Percentiles rank a stretch among this genome's conserved stretches.
These are phyloP conservation scores for Zygosaccharomyces bisporus DNA, from an alignment of 805 yeast genomes.

Conservation along the genomic window DNA sequence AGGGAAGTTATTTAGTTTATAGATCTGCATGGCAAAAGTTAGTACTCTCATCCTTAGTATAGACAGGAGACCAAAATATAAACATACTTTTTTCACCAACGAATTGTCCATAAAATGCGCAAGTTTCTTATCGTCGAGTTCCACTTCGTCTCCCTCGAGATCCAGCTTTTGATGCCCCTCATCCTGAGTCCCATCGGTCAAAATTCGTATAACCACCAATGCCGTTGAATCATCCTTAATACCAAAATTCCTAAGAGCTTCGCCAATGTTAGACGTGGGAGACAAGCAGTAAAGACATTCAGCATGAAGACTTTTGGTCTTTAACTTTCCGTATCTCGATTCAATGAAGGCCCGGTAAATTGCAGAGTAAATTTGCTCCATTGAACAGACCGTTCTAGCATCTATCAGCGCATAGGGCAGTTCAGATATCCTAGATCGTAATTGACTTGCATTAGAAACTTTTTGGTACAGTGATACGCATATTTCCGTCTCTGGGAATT, in stretches of 20 bases:
- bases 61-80: background rate
- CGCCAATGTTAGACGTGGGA: slow-evolving; percentile 64
- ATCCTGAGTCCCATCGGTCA: no score
- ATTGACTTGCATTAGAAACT: slow-evolving; percentile 43
- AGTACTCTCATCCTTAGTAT: slow-evolving; percentile 7
- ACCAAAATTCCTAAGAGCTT: slow-evolving; percentile 69
- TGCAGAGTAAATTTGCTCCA: slow-evolving; percentile 60
- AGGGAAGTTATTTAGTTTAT: slow-evolving; percentile 27
- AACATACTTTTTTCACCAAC: slow-evolving; percentile 35
- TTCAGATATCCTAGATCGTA: slow-evolving; percentile 42
- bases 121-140: slow-evolving; percentile 36
- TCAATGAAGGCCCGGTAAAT: slow-evolving; percentile 60
- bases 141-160: slow-evolving; percentile 37
- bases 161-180: slow-evolving; percentile 12
- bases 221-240: slow-evolving; percentile 47
- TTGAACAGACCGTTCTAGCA: slow-evolving; percentile 52
- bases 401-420: slow-evolving; percentile 66
- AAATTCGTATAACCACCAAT: slow-evolving; percentile 54
- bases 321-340: slow-evolving; percentile 42
- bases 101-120: slow-evolving; percentile 35
- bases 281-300: slow-evolving; percentile 68
- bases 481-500: slow-evolving; percentile 41
- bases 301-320: slow-evolving; percentile 65
- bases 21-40: slow-evolving; percentile 22
- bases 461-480: slow-evolving; percentile 43